Base-by-base conservation (phyloP, 768 basidiomycete species). In the Amanita rubescens region DNA sequence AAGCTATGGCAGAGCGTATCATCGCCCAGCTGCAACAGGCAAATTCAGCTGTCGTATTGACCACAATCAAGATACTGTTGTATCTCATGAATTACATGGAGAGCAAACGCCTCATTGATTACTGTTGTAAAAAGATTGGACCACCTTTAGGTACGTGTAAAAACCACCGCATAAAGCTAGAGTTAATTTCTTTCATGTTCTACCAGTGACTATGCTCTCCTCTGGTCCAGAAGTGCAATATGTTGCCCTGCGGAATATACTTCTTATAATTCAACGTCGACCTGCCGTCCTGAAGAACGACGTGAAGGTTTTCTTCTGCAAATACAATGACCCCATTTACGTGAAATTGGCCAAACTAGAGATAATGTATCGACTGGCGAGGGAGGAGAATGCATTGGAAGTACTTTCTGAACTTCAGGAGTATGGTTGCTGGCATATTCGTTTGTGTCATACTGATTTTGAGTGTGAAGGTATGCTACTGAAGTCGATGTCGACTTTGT, bases 71-170 rank as follows among this genome's bases (percentile, higher is more conserved):
- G 71, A 85, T 90, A 51, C 76, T 97, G 22, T 74, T 98, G 17
- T 98, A 95, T 64, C 74, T 98, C 55, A 98, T 99, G 95, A 99
- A 98, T 68, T 98, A 99, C 69, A 98, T 98, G 90, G 88, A 91
- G 57, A 87, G 90, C 65, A 81, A 89, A 54, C 79, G 76, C 38
- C 70, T 92, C 45, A 88, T 96, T 45, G 90, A 96, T 55, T 79
- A 85, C 59, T 86, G 96, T 60, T 96, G 96, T 71, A 85, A 89
- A 69, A 97, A 97, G 74, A 95, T 99, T 90, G 94, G 94, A 0
- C 95, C 96, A 11, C 96, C 96, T 20, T 70, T 99, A 67, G 95
- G 95, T 94, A 52, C 19, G 62, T 61, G 7, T 30, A 9, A 11
- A 47, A 24, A 44, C 32, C 35, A 46, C 47, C 56, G 22, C 57